phyloP scores from a whole-genome alignment of 768 basidiomycete species.

The Baorangia bicolor region DNA sequence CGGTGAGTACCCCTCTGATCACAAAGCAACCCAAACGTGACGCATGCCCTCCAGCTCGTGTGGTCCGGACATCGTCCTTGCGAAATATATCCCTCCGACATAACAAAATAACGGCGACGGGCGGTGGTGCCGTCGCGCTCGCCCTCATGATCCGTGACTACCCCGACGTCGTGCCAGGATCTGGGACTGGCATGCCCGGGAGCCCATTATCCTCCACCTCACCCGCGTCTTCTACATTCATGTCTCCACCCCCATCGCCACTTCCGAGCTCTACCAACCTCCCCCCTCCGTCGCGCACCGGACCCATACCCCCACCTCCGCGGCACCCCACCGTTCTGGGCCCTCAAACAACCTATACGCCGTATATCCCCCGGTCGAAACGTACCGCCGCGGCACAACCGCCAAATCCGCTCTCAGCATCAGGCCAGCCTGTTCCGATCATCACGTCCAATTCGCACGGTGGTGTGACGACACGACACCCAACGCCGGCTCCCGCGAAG shows the following conservation, averaged over 20 bases:
- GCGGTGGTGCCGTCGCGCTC: conserved; percentile 88
- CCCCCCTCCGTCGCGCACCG: conserved; percentile 30
- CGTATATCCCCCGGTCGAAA: conserved; percentile 71
- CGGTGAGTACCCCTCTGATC: conserved; percentile 48
- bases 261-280: conserved; percentile 28
- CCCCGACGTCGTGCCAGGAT: conserved; percentile 63
- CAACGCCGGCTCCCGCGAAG: conserved; percentile 9
- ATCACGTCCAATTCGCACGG: conserved; percentile 65
- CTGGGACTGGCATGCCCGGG: neutral
- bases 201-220: conserved; percentile 10
- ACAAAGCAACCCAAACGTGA: neutral
- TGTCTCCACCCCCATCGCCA: conserved; percentile 35
- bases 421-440: conserved; percentile 57
- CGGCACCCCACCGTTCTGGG: conserved; percentile 48
- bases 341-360: conserved; percentile 76
- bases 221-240: conserved; percentile 18
- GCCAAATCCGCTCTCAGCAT: conserved; percentile 40
- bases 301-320: conserved; percentile 47
- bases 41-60: conserved; percentile 53
- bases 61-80: conserved; percentile 78
- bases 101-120: conserved; percentile 81
- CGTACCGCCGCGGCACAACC: conserved; percentile 34
- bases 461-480: conserved; percentile 49
- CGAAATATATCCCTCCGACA: conserved; percentile 88
- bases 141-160: conserved; percentile 98